Percentiles rank a stretch among this genome's conserved stretches.
Conservation (phyloP, 371 early-diverging fungal genomes). For the Mucor piriformis region DNA sequence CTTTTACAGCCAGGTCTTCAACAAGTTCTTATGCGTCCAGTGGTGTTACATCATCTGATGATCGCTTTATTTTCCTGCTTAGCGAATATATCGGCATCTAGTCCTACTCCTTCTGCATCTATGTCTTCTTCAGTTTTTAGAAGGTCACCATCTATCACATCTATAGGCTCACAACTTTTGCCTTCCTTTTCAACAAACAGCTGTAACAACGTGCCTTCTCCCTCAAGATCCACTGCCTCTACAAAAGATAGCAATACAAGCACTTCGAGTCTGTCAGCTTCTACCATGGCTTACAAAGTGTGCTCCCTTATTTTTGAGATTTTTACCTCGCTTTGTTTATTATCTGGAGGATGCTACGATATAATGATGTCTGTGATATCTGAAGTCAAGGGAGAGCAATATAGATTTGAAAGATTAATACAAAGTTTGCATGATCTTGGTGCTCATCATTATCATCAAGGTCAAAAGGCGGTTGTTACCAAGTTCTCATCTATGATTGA, state of each 20-base stretch:
- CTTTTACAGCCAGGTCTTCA: slow-evolving; percentile 53
- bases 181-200: slow-evolving; percentile 24
- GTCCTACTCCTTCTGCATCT: slow-evolving; percentile 7
- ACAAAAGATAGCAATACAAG: not conserved
- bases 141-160: slow-evolving; percentile 24
- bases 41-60: slow-evolving; percentile 36
- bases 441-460: not conserved
- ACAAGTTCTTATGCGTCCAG: slow-evolving; percentile 52
- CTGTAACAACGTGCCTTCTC: slow-evolving; percentile 32
- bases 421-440: slow-evolving; percentile 42
- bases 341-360: slow-evolving; percentile 52
- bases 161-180: slow-evolving; percentile 21
- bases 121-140: slow-evolving; percentile 11
- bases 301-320: slow-evolving; percentile 18
- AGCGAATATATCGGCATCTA: not conserved
- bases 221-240: slow-evolving; percentile 30
- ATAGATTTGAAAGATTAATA: slow-evolving; percentile 64
- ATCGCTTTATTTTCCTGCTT: slow-evolving; percentile 28
- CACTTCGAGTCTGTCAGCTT: not conserved
- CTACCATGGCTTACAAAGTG: slow-evolving; percentile 10
- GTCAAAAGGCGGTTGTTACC: not conserved
- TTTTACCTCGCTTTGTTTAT: slow-evolving; percentile 48
- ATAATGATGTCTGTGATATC: slow-evolving; percentile 54
- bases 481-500: slow-evolving; percentile 1
- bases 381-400: slow-evolving; percentile 64